Evolutionary conservation across 1,284 basidiomycete genomes (phyloP).

Genomic region (Trametes sp.): DNA sequence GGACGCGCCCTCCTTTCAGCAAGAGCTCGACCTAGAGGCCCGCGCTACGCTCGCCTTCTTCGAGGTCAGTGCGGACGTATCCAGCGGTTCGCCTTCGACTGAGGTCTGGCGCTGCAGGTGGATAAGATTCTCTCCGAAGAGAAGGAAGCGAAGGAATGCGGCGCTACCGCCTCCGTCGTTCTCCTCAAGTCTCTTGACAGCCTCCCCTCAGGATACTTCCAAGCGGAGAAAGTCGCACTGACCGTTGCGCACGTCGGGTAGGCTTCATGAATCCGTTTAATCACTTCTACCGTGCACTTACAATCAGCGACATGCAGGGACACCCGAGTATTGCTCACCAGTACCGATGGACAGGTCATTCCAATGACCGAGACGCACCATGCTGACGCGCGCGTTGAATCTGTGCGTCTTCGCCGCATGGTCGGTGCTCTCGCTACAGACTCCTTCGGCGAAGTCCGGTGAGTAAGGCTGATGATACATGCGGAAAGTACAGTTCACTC

Average conservation of each 20-base stretch:
- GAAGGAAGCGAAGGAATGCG: conserved; percentile 70
- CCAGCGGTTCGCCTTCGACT: no score
- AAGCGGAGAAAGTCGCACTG: conserved; percentile 71
- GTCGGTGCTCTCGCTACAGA: conserved; percentile 94
- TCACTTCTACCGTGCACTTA: no score
- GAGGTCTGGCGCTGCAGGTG: conserved; percentile 47
- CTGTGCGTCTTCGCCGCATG: conserved; percentile 85
- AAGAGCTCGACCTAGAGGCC: conserved; percentile 80
- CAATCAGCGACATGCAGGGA: conserved; percentile 60
- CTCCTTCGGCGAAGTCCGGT: conserved; percentile 94
- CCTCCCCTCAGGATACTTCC: conserved; percentile 80
- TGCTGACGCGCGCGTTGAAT: conserved; percentile 88
- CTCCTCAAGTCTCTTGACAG: conserved; percentile 87
- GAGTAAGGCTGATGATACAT: conserved; percentile 26
- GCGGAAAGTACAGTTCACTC: not conserved
- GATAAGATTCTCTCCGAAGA: conserved; percentile 69
- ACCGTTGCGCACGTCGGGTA: conserved; percentile 95
- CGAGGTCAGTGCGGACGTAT: conserved; percentile 57
- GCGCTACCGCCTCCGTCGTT: conserved; percentile 91
- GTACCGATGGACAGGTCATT: conserved; percentile 75
- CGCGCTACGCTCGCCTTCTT: conserved; percentile 88
- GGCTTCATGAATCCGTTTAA: conserved; percentile 41
- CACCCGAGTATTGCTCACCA: conserved; percentile 87
- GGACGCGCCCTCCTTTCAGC: conserved; percentile 46
- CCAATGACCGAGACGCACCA: conserved; percentile 94